A percentile compares a stretch with the other conserved stretches of the same genome.
Conservation (phyloP, 371 early-diverging fungal genomes). For the Synchytrium microbalum region DNA sequence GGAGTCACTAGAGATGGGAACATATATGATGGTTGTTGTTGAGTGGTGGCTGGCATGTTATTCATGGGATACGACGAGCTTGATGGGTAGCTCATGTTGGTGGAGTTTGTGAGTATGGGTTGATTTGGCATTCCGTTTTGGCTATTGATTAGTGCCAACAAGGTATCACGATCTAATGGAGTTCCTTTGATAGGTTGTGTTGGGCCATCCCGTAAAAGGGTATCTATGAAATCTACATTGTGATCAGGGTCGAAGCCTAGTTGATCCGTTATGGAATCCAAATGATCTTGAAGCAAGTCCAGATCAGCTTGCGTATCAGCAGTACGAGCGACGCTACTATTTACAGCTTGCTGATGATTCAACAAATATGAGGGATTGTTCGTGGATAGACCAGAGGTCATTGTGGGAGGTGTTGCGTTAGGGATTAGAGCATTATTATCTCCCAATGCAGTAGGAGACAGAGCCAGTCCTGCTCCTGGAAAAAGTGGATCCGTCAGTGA, state of each 20-base stretch:
- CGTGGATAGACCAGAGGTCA: background rate
- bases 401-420: background rate
- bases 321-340: background rate
- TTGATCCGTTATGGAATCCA: slow-evolving; percentile 19
- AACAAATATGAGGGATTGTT: background rate
- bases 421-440: too few species aligned
- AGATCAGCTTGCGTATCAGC: slow-evolving; percentile 13
- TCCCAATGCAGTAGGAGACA: too few species aligned
- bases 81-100: too few species aligned
- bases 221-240: background rate
- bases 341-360: background rate
- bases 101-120: too few species aligned
- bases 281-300: slow-evolving; percentile 31
- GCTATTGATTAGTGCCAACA: slow-evolving; percentile 13
- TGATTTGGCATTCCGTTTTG: too few species aligned
- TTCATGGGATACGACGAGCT: too few species aligned
- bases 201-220: background rate
- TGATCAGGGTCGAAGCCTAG: slow-evolving; percentile 19
- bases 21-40: too few species aligned
- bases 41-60: too few species aligned
- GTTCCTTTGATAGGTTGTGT: slow-evolving; percentile 7
- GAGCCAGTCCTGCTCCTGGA: too few species aligned
- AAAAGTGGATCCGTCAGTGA: too few species aligned
- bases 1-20: too few species aligned
- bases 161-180: slow-evolving; percentile 9